Evolutionary conservation across 768 basidiomycete genomes (phyloP), one percentile per base, ranked within the genome.

Genomic region (Agrocybe pediades): DNA sequence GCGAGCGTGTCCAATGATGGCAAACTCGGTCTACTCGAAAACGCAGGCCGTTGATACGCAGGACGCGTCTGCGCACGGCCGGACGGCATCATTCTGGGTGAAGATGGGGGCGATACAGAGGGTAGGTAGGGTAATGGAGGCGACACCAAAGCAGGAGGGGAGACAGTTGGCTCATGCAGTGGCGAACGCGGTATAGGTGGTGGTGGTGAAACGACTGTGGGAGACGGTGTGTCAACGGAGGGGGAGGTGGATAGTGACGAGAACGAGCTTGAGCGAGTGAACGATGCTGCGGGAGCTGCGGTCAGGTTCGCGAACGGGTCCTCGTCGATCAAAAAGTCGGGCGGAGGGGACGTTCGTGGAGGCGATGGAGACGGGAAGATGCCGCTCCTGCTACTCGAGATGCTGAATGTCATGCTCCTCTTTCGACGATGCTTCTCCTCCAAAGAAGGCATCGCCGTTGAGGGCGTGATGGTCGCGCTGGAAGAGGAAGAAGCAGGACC

Each of bases 261-360:
- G 36, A 36, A 26, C 51, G 57, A 40, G 41, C 11, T 46, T 16
- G 44, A 17, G 23, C 9, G 17, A 6, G 51, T 19, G 48, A 51
- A 46, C 26, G 60, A 51, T 41, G 53, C 47, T 43, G 57, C 53
- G 19, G 66, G 53, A 56, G 62, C 46, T 33, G 56, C 46, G 51
- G 76, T 71, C 13, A 86, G 72, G 55, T 85, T 82, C 19, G 88
- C 88, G 60, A 90, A 90, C 1, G 88, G 88, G 61, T 90, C 88
- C 47, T 86, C 83, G 60, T 89, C 88, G 21, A 87, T 71, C 17
- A 88, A 74, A 55, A 72, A 78, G n/a, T 65, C 67, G 15, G 71
- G 72, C 1, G 77, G 75, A 5, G 74, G 71, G 11, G 74, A 75
- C 58, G 58, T 54, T 13, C 65, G 66, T 41, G 72, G 55, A 20